Percentiles rank a stretch among this genome's conserved stretches.
Conservation (phyloP, 139 green algal species). For the Pleodorina starrii region DNA sequence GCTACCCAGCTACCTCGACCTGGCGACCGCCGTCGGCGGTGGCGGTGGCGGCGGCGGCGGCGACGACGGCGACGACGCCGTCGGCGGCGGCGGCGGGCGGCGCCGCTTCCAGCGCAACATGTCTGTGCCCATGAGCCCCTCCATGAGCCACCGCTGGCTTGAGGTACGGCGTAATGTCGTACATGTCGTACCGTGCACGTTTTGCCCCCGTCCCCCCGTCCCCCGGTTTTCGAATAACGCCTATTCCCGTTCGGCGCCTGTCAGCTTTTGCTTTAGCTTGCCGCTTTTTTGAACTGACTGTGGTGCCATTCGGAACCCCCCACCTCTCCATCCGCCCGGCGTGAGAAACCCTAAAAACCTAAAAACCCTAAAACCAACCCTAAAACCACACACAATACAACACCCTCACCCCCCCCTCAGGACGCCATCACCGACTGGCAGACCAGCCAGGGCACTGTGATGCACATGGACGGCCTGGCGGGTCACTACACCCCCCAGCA, state of each 20-base stretch:
- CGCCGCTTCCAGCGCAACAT: neutral
- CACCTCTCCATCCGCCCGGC: too few species aligned
- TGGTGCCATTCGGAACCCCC: too few species aligned
- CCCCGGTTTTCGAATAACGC: too few species aligned
- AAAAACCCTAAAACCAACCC: too few species aligned
- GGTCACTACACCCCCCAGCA: slow-evolving; percentile 69
- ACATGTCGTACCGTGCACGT: too few species aligned
- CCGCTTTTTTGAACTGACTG: too few species aligned
- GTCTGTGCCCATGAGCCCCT: slow-evolving; percentile 22
- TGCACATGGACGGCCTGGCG: slow-evolving; percentile 58
- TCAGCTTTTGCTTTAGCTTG: too few species aligned
- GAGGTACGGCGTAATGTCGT: slow-evolving; percentile 41
- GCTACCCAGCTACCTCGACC: slow-evolving; percentile 7
- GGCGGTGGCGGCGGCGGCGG: neutral
- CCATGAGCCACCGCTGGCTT: slow-evolving; percentile 63
- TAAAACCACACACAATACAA: too few species aligned
- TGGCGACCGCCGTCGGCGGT: neutral
- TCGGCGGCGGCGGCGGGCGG: neutral
- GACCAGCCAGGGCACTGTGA: slow-evolving; percentile 61
- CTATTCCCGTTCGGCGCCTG: too few species aligned
- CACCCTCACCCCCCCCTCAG: neutral
- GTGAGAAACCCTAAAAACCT: too few species aligned
- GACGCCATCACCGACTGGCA: slow-evolving; percentile 75
- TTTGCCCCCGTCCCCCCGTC: too few species aligned
- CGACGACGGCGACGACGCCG: neutral